Percentiles rank a stretch among this genome's conserved stretches.
These are phyloP conservation scores for Apiotrichum siamense DNA, from an alignment of 1,284 basidiomycete genomes.

Conservation along the genomic window DNA sequence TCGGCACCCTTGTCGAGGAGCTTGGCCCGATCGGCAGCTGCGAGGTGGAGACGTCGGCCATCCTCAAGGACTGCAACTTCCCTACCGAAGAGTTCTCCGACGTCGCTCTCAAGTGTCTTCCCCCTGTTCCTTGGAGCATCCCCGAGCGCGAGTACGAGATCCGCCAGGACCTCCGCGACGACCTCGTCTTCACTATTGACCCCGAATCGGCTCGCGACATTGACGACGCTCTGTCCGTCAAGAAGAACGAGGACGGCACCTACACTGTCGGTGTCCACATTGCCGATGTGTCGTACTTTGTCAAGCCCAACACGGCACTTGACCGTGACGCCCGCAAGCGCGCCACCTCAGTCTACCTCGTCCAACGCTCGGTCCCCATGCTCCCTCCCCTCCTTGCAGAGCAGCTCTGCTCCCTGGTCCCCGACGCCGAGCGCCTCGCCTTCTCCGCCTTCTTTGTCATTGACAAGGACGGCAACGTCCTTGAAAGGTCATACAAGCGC, in stretches of 20 bases:
- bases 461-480: constrained; percentile 70
- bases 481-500: constrained; percentile 87
- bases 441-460: constrained; percentile 86
- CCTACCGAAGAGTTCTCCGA: constrained; percentile 89
- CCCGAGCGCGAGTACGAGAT: constrained; percentile 83
- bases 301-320: constrained; percentile 90
- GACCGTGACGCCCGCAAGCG: constrained; percentile 97
- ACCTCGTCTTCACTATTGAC: constrained; percentile 90
- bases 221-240: constrained; percentile 89
- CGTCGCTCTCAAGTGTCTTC: constrained; percentile 90
- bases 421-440: constrained; percentile 78
- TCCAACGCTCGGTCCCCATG: constrained; percentile 95
- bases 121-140: constrained; percentile 76
- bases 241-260: constrained; percentile 79
- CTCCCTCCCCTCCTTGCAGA: constrained; percentile 85
- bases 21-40: constrained; percentile 97
- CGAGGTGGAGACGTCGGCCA: constrained; percentile 93
- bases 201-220: constrained; percentile 83
- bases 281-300: constrained; percentile 92
- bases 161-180: constrained; percentile 77
- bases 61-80: constrained; percentile 98
- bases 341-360: constrained; percentile 92
- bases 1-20: constrained; percentile 96
- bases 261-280: constrained; percentile 90
- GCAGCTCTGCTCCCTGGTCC: constrained; percentile 84